Evolutionary conservation across 495 filamentous ascomycete genomes (phyloP).

Genomic region (Cercophora samala): DNA sequence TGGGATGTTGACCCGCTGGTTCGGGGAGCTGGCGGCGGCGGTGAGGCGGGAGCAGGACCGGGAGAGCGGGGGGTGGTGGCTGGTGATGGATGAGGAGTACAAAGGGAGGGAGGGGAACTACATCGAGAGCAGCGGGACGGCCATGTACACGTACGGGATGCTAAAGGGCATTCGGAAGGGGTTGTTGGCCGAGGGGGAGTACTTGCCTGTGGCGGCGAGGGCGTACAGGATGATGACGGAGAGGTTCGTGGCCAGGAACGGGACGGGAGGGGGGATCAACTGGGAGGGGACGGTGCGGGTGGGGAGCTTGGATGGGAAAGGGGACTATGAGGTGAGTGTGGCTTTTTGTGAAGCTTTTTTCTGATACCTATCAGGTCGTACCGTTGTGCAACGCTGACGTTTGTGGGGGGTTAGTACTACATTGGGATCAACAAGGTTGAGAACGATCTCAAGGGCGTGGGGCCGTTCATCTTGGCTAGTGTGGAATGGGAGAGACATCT

Average conservation of each 20-base stretch:
- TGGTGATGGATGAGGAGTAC: slow-evolving; percentile 49
- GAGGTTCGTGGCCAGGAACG: slow-evolving; percentile 35
- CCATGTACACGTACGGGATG: slow-evolving; percentile 58
- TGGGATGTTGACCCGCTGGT: slow-evolving; percentile 36
- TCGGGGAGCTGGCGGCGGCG: slow-evolving; percentile 40
- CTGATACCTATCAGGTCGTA: neutral
- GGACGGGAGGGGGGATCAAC: slow-evolving; percentile 42
- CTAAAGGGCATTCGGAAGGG: slow-evolving; percentile 52
- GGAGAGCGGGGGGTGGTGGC: slow-evolving; percentile 58
- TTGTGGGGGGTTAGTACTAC: too few relatives aligned
- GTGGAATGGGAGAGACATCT: slow-evolving; percentile 28
- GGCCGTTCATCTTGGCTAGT: slow-evolving; percentile 13
- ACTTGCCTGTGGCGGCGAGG: slow-evolving; percentile 29
- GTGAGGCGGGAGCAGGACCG: slow-evolving; percentile 47
- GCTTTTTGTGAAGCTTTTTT: slow-evolving; percentile 6
- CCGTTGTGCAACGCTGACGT: too few relatives aligned
- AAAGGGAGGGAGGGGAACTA: slow-evolving; percentile 53
- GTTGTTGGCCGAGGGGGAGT: slow-evolving; percentile 19
- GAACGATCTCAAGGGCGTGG: slow-evolving; percentile 10
- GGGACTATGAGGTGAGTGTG: slow-evolving; percentile 42
- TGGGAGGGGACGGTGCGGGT: slow-evolving; percentile 56
- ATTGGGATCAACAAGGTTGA: slow-evolving; percentile 11
- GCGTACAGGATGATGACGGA: slow-evolving; percentile 33
- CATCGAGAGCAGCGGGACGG: slow-evolving; percentile 57
- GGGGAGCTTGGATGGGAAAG: slow-evolving; percentile 51